These are phyloP conservation scores for Rhexocercosporidium sp. DNA, from an alignment of 2,329 filamentous ascomycete species.

Conservation along the genomic window DNA sequence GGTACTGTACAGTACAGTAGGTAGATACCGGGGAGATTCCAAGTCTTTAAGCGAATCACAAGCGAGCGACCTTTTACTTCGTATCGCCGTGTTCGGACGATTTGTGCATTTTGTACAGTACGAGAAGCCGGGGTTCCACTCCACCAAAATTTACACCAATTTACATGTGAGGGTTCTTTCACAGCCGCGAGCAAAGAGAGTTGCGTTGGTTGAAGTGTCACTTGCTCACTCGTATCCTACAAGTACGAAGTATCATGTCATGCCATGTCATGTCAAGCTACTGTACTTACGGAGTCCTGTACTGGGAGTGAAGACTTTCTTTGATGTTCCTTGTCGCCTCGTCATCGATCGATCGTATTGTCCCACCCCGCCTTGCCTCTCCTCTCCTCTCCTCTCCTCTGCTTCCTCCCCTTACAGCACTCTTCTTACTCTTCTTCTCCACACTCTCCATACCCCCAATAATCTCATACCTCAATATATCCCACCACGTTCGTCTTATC, in stretches of 20 bases:
- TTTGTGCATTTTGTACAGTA: background rate
- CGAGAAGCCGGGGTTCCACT: background rate
- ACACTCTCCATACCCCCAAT: background rate
- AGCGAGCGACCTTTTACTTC: no score
- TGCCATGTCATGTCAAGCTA: background rate
- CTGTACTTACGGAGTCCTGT: no score
- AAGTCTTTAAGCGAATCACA: background rate
- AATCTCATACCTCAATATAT: background rate
- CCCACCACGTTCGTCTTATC: background rate
- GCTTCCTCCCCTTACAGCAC: no score
- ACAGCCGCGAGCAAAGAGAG: background rate
- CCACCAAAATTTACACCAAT: background rate
- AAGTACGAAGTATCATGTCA: background rate
- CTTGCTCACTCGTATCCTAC: no score
- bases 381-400: background rate
- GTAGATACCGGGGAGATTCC: background rate
- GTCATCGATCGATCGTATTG: slow-evolving; percentile 14
- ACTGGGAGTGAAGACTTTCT: no score
- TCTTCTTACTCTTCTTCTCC: no score
- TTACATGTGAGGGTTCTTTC: background rate
- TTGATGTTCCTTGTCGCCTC: slow-evolving; percentile 2
- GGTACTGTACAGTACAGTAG: no score
- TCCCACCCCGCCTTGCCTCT: background rate
- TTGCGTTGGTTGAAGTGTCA: no score
- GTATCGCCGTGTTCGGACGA: background rate